These are phyloP conservation scores for Cutaneotrichosporon cutaneum DNA, from an alignment of 1,284 basidiomycete genomes.

Conservation along the genomic window DNA sequence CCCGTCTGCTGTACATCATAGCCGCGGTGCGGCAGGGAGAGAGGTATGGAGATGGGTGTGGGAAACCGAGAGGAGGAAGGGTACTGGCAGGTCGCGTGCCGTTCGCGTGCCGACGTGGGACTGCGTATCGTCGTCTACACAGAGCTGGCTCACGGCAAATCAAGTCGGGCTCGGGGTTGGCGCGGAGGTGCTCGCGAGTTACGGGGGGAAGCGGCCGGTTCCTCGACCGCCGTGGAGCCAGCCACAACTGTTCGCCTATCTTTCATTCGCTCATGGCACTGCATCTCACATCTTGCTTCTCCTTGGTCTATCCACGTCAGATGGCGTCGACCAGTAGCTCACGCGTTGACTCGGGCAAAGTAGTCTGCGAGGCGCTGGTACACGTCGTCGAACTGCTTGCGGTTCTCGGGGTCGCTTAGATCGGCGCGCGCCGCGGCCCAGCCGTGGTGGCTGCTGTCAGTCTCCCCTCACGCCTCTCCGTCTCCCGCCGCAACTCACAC, in stretches of 20 bases:
- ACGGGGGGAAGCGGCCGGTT: too few species aligned
- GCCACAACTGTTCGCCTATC: too few species aligned
- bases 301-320: neutral
- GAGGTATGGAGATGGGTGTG: neutral
- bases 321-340: neutral
- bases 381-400: conserved; percentile 66
- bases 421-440: conserved; percentile 71
- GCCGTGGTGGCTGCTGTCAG: conserved; percentile 61
- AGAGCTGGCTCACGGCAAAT: too few species aligned
- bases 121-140: too few species aligned
- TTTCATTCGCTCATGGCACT: neutral
- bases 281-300: neutral
- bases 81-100: neutral
- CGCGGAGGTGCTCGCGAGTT: too few species aligned
- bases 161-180: too few species aligned
- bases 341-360: conserved; percentile 44
- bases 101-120: too few species aligned
- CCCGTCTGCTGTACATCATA: conserved; percentile 23
- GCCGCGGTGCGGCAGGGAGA: neutral
- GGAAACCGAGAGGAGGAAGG: neutral
- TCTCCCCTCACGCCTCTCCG: neutral
- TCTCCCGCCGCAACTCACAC: conserved; percentile 32
- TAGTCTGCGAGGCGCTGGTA: conserved; percentile 61
- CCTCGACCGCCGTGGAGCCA: too few species aligned
- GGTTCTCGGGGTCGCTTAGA: conserved; percentile 63